These are phyloP conservation scores for Colletotrichum gigasporum DNA, from an alignment of 2,329 filamentous ascomycete genomes.

Conservation along the genomic window DNA sequence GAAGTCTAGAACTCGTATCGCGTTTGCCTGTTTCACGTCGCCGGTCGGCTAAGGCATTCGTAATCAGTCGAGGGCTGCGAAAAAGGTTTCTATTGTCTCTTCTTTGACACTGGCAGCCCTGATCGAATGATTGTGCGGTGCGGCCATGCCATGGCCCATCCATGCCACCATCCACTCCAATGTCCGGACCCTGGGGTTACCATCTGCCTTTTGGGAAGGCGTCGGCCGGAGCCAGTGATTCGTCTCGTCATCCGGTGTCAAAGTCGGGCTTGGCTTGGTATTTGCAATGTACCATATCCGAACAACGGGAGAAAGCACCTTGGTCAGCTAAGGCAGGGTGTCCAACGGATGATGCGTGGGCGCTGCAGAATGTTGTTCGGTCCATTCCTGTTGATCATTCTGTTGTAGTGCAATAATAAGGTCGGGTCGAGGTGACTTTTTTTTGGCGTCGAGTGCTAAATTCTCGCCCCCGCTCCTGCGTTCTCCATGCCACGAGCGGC, in stretches of 20 bases:
- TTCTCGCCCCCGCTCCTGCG: too few relatives aligned
- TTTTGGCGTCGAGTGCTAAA: too few relatives aligned
- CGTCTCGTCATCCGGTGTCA: constrained; percentile 9
- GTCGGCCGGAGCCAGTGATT: constrained; percentile 10
- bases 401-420: background rate
- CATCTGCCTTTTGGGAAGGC: constrained; percentile 9
- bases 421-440: too few relatives aligned
- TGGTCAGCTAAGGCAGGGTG: background rate
- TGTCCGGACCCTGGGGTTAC: constrained; percentile 18
- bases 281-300: background rate
- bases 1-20: constrained; percentile 11
- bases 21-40: constrained; percentile 17
- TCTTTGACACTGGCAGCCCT: background rate
- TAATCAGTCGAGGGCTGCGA: too few relatives aligned
- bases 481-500: too few relatives aligned
- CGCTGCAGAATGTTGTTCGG: background rate
- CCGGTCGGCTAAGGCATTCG: background rate
- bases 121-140: constrained; percentile 8
- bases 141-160: background rate
- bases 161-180: constrained; percentile 22
- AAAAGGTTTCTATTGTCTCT: background rate
- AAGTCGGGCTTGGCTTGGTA: constrained; percentile 1
- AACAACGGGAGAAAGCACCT: background rate
- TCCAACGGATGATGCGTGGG: too few relatives aligned
- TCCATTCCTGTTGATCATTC: background rate